Conservation (phyloP, 2,329 filamentous ascomycete genomes). For the Rosellinia necatrix region DNA sequence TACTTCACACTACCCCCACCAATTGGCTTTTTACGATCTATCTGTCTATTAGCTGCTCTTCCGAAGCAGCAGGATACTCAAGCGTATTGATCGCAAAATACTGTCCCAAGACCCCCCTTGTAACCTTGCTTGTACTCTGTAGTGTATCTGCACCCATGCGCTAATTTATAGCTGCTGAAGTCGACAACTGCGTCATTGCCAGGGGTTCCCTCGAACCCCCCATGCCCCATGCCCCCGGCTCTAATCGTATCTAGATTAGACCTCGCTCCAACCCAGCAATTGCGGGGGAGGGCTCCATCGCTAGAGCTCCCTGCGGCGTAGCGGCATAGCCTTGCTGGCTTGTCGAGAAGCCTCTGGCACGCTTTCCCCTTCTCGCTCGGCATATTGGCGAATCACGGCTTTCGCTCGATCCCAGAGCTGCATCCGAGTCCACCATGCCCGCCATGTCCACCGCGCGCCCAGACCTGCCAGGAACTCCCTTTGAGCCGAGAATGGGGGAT, state of each 20-base stretch:
- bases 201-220: background rate
- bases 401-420: slow-evolving; percentile 24
- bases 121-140: no score
- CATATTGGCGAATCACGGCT: slow-evolving; percentile 53
- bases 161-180: background rate
- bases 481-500: slow-evolving; percentile 44
- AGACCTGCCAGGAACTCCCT: slow-evolving; percentile 37
- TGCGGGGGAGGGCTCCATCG: slow-evolving; percentile 10
- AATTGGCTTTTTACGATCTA: background rate
- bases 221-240: slow-evolving; percentile 15
- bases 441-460: slow-evolving; percentile 17
- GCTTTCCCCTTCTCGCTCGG: slow-evolving; percentile 41
- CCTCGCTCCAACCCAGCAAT: slow-evolving; percentile 5
- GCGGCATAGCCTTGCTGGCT: slow-evolving; percentile 14
- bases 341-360: background rate
- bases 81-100: no score
- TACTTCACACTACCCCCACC: no score
- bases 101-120: no score
- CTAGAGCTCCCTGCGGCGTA: background rate
- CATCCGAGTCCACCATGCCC: slow-evolving; percentile 13
- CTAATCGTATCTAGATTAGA: background rate
- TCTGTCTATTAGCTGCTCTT: no score
- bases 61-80: no score
- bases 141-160: no score
- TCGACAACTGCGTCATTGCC: slow-evolving; percentile 19